Percentiles rank a stretch among this genome's conserved stretches.
Conservation (phyloP, 1,284 basidiomycete species). For the Flammula alnicola region DNA sequence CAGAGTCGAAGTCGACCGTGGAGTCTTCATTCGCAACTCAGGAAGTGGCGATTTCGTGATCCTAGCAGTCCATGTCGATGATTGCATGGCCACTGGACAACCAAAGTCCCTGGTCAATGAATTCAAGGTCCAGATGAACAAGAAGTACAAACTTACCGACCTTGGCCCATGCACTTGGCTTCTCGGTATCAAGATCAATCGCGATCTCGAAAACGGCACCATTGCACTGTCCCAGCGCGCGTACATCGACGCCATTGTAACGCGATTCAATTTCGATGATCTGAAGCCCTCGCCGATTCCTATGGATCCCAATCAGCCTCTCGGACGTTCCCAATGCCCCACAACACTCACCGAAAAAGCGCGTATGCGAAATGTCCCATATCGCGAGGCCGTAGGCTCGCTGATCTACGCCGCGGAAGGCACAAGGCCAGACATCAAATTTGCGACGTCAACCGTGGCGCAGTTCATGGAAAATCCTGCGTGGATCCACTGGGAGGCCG, state of each 20-base stretch:
- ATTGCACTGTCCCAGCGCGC: slow-evolving; percentile 24
- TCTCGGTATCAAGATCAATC: slow-evolving; percentile 38
- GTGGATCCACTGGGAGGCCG: slow-evolving; percentile 12
- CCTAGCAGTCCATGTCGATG: slow-evolving; percentile 38
- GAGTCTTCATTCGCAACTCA: slow-evolving; percentile 30
- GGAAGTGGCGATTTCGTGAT: slow-evolving; percentile 25
- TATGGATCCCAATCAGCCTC: slow-evolving; percentile 11
- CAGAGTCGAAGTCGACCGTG: slow-evolving; percentile 29
- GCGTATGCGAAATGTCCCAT: slow-evolving; percentile 8
- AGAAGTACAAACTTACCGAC: slow-evolving; percentile 34
- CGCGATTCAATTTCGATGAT: slow-evolving; percentile 14
- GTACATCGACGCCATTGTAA: slow-evolving; percentile 18
- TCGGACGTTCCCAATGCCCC: slow-evolving; percentile 8
- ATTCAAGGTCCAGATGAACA: slow-evolving; percentile 28
- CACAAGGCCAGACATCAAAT: slow-evolving; percentile 16
- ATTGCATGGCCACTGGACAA: slow-evolving; percentile 31
- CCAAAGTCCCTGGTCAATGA: slow-evolving; percentile 18
- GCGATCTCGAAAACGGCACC: slow-evolving; percentile 29
- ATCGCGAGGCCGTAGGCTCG: slow-evolving; percentile 12
- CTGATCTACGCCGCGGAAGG: too few relatives aligned
- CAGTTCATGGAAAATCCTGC: slow-evolving; percentile 11
- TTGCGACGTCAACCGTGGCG: slow-evolving; percentile 6
- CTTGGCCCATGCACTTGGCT: slow-evolving; percentile 36
- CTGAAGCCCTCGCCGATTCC: slow-evolving; percentile 20
- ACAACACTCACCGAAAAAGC: slow-evolving; percentile 2